Evolutionary conservation across 768 basidiomycete genomes (phyloP), one percentile per base, ranked within the genome.

Genomic region (Lentinula sp.): DNA sequence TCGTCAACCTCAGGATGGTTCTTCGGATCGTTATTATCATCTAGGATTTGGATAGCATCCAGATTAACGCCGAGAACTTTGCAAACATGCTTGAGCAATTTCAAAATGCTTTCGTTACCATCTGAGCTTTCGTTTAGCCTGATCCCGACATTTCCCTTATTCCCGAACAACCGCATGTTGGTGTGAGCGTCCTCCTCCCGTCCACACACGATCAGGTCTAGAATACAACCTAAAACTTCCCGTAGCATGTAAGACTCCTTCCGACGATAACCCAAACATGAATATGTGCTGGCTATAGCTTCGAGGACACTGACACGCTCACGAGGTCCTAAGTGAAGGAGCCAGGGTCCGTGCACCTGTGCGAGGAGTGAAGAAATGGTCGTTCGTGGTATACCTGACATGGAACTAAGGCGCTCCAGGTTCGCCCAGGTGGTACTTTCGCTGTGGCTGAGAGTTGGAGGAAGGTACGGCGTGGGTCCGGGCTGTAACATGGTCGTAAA

Each of bases 241-340:
- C 96, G 81, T 28, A 95, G 77, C 43, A 94, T 77, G 67, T 91
- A 90, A 0, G 87, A 90, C 74, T 97, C 95, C 74, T 96, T 96
- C 51, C 97, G 81, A 57, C 78, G 82, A 71, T 94, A 92, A 8
- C 93, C 94, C 4, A 99, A 71, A 64, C 85, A 88, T 10, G 87
- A 81, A 71, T 90, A 95, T 50, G 93, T 74, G 64, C 85, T 85
- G 0, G 91, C 90, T 51, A 87, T 82, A 39, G 81, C 79, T 65
- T 90, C 86, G 60, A 93, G 77, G 20, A 90, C 75, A 23, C 80
- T 76, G 36, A 97, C 81, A 45, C 92, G 85, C 65, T 94, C 91
- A 55, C 85, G 79, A 41, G 86, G 79, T 16, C 87, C 87, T 33
- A 98, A 81, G 66, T 91, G 88, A 16, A 93, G 71, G 23, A 97